Base-by-base conservation (phyloP, 1,139 yeast genomes). In the Pichia sp. region DNA sequence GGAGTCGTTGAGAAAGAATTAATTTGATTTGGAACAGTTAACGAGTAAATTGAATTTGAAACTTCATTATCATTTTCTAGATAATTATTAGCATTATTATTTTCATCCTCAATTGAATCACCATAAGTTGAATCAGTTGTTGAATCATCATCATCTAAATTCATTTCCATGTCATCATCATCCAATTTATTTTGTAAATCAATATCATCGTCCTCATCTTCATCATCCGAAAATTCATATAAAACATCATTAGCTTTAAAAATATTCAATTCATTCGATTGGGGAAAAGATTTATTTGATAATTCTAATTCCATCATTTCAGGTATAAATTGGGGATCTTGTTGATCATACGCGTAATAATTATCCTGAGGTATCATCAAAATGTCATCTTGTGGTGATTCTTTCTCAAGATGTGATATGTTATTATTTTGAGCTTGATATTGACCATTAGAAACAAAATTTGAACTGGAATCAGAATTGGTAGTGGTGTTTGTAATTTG, bases 151-250 rank as follows among this genome's bases (percentile, higher is more conserved):
- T 55, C 61, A 41, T 59, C 60, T 18, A 52, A 40, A 40, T 59
- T 59, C 56, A 56, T 54, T 31, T 57, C 60, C 55, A 53, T 51
- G 23, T 57, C 60, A 31, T 37, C 41, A 33, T 43, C 46, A 40
- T 59, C 61, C 27, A 54, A 43, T 38, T 55, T 55, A 38, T 56
- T 52, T 29, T 55, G 55, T 38, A 52, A 50, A 27, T 60, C 62
- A 42, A 59, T 50, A 21, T 60, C 65, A 32, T 63, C 66, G 26
- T 63, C 67, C 8, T 63, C 66, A 18, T 62, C 63, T n/a, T 62
- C 64, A 32, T 63, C 68, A 33, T 62, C 52, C 19, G 56, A 54
- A 37, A 52, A 55, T 33, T 57, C 61, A 23, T 55, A 47, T 26
- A 50, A 48, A 21, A 57, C 53, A 33, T 57, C 58, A 27, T 52